A percentile compares a stretch with the other conserved stretches of the same genome.
phyloP scores from a whole-genome alignment of 495 filamentous ascomycete species.

The Hypoxylon subgilvum region DNA sequence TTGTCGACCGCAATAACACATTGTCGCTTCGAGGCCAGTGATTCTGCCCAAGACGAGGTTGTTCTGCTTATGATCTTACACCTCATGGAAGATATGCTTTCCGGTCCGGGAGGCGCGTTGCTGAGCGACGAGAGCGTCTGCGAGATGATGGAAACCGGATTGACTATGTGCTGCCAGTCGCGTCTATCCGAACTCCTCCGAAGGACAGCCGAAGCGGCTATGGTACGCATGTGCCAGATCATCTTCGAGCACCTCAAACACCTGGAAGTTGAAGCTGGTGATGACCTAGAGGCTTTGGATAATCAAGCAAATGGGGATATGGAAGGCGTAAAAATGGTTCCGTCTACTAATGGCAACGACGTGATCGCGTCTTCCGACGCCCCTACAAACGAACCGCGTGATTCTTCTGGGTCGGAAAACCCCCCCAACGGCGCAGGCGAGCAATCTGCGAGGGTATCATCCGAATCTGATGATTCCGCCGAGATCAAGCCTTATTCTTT shows the following conservation, averaged over 20 bases:
- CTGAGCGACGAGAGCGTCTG: conserved; percentile 96
- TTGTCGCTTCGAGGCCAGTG: conserved; percentile 95
- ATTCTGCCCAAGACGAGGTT: conserved; percentile 92
- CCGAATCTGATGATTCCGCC: conserved; percentile 50
- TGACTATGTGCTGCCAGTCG: conserved; percentile 96
- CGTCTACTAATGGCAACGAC: conserved; percentile 76
- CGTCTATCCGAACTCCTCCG: conserved; percentile 89
- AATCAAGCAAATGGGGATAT: conserved; percentile 68
- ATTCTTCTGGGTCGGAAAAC: conserved; percentile 52
- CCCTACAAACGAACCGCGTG: conserved; percentile 54
- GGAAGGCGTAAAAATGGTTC: conserved; percentile 85
- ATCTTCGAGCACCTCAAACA: conserved; percentile 92
- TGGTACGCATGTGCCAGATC: conserved; percentile 98
- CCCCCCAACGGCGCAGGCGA: conserved; percentile 36
- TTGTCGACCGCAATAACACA: conserved; percentile 95
- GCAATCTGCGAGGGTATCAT: conserved; percentile 26
- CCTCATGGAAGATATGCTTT: conserved; percentile 97
- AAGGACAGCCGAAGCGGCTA: conserved; percentile 91
- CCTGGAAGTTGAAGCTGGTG: conserved; percentile 72
- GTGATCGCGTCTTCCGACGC: conserved; percentile 51
- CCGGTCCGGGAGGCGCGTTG: conserved; percentile 86
- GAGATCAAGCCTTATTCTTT: conserved; percentile 88
- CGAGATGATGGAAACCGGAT: conserved; percentile 98
- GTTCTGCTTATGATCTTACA: conserved; percentile 92
- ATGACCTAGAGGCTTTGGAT: conserved; percentile 64